Evolutionary conservation across 148 eudicot genomes (phyloP), one percentile per base, ranked within the genome.

Genomic region (Talinum fruticosum): DNA sequence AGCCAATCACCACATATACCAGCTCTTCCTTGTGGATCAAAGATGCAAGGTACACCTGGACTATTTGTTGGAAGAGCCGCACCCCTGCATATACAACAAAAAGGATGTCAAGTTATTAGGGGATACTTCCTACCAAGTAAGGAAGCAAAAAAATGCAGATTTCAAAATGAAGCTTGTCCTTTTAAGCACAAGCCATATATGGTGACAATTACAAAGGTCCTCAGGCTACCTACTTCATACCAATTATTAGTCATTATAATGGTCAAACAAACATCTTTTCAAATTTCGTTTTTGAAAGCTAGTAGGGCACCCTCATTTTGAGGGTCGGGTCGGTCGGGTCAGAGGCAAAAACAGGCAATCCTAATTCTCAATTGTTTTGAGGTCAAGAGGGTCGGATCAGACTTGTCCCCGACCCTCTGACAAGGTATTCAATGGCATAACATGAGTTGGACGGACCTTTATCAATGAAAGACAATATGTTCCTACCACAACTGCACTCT

Each of bases 1-100:
- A 95, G 87, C 99, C 99, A 95, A 92, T 95, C 99, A 74, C 99
- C 99, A 80, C 99, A 95, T 72, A 95, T 91, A 54, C 99, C 99
- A 81, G 96, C 90, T 86, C 99, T 85, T 85, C 97, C 99, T 69
- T 83, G 90, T 59, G 99, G 91, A 86, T 95, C 97, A 87, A 95
- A 95, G 75, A 95, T 92, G 83, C 96, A 95, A 67, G 99, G 97
- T 66, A 90, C 73, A 62, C 87, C 87, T n/a, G 97, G 99, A 51
- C 89, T 89, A 86, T 95, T 95, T 29, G 91, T 95, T 67, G 99
- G 99, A 88, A 95, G 99, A 82, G 97, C 99, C 74, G 99, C 99
- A 82, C 99, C 99, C 99, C 99, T 95, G 84, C 73, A 83, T 69
- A 57, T 64, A 10, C 41, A 74, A 77, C 32, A 76, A 37, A 41